Conservation (phyloP, 106 monocot species). For the Acorus calamus region DNA sequence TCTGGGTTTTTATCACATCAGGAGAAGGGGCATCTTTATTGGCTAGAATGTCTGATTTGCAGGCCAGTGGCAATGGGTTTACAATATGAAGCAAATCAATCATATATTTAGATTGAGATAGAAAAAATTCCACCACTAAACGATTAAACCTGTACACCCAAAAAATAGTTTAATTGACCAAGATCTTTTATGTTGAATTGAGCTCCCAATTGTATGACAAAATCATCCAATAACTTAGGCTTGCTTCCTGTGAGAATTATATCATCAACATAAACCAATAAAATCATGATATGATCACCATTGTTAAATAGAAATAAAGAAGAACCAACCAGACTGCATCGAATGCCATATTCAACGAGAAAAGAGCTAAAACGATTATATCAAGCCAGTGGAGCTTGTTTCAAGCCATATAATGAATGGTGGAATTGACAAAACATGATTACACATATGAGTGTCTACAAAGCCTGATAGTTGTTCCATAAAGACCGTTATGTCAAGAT, state of each 20-base stretch:
- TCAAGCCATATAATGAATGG: not conserved
- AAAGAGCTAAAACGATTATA: not conserved
- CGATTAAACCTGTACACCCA: not conserved
- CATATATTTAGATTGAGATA: not conserved
- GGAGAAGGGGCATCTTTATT: not conserved
- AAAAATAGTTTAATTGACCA: not conserved
- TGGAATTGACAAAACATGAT: conserved; percentile 2
- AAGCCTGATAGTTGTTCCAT: conserved; percentile 3
- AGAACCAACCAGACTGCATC: not conserved
- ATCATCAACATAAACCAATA: conserved; percentile 6
- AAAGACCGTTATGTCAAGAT: not conserved
- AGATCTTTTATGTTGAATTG: not conserved
- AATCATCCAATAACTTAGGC: not conserved
- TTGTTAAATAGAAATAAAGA: not conserved
- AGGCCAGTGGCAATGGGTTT: not conserved
- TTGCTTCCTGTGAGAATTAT: not conserved
- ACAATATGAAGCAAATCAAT: not conserved
- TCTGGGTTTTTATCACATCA: not conserved
- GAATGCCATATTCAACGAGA: not conserved
- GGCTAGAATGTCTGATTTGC: not conserved
- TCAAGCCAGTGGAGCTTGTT: conserved; percentile 2
- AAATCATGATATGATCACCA: not conserved
- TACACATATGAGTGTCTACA: not conserved
- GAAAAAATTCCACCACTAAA: not conserved
- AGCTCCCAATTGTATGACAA: not conserved